Evolutionary conservation across 148 eudicot genomes (phyloP).

Genomic region (Spergularia marina): DNA sequence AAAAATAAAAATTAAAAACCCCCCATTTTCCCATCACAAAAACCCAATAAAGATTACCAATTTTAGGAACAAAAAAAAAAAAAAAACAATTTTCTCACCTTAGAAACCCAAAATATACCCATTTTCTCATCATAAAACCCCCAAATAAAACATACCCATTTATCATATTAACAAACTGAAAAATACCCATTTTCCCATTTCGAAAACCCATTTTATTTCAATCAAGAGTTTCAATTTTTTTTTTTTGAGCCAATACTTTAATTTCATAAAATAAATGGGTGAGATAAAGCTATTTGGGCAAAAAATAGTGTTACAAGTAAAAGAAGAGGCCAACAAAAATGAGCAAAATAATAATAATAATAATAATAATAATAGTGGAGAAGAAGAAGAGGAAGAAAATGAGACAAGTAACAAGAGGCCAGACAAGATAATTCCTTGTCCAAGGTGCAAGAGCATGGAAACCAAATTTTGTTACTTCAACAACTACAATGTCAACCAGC

Average conservation of each 20-base stretch:
- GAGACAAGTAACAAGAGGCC: conserved; percentile 44
- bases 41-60: too few species aligned
- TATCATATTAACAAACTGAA: neutral
- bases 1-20: too few species aligned
- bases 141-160: neutral
- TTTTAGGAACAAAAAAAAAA: too few species aligned
- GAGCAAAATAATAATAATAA: conserved; percentile 34
- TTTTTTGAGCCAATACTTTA: too few species aligned
- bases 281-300: conserved; percentile 66
- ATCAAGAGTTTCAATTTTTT: too few species aligned
- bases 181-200: neutral
- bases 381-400: conserved; percentile 16
- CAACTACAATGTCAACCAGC: conserved; percentile 77
- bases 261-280: conserved; percentile 18
- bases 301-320: conserved; percentile 44
- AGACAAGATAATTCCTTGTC: conserved; percentile 69
- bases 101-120: neutral
- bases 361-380: conserved; percentile 25
- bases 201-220: neutral
- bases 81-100: neutral
- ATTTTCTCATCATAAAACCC: neutral
- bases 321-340: conserved; percentile 18
- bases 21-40: too few species aligned
- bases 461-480: conserved; percentile 82
- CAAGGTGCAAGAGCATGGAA: conserved; percentile 79